These are phyloP conservation scores for Dichomitus squalens DNA, from an alignment of 1,284 basidiomycete species.

Conservation along the genomic window DNA sequence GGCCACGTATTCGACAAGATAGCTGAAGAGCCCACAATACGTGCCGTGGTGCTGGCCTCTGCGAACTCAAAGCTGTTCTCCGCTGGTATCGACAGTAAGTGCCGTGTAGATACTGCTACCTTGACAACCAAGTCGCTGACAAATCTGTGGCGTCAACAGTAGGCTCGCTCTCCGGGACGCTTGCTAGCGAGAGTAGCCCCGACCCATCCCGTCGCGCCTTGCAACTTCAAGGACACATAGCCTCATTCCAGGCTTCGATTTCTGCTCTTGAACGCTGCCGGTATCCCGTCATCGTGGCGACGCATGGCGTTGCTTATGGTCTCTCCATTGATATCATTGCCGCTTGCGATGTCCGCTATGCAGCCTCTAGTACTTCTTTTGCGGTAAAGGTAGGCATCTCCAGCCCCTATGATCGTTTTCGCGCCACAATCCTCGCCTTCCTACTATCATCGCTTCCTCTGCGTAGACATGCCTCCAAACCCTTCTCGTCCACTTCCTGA, in stretches of 20 bases:
- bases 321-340: constrained; percentile 78
- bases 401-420: not conserved
- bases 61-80: constrained; percentile 73
- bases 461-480: not conserved
- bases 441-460: not conserved
- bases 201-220: constrained; percentile 55
- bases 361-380: constrained; percentile 65
- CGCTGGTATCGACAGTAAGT: constrained; percentile 79
- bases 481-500: not conserved
- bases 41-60: constrained; percentile 75
- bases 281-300: constrained; percentile 85
- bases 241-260: constrained; percentile 79
- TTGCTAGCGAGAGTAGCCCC: constrained; percentile 38
- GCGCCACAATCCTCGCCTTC: not conserved
- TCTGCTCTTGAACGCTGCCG: constrained; percentile 69
- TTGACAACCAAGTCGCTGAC: no score
- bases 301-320: constrained; percentile 79
- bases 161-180: constrained; percentile 30
- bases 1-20: constrained; percentile 63
- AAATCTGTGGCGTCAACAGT: constrained; percentile 22
- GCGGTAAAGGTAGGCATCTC: constrained; percentile 68
- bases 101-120: constrained; percentile 2
- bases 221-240: constrained; percentile 49
- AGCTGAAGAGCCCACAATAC: constrained; percentile 56
- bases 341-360: constrained; percentile 84